A percentile compares a stretch with the other conserved stretches of the same genome.
These are phyloP conservation scores for Candida sojae DNA, from an alignment of 1,139 yeast genomes.

Conservation along the genomic window DNA sequence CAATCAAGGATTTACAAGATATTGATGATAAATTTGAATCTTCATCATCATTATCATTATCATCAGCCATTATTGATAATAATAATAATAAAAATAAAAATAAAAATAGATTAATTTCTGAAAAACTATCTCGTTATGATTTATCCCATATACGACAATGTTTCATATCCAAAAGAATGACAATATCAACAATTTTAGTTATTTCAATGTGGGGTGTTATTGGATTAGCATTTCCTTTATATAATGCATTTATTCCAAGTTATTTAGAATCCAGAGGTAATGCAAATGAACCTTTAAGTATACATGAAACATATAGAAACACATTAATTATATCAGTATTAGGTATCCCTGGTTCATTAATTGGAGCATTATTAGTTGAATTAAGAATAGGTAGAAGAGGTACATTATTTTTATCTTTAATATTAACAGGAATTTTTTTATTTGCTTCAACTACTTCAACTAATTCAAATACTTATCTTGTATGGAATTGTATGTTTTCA, in stretches of 20 bases:
- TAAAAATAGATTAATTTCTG: conserved; percentile 21
- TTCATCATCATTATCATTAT: not conserved
- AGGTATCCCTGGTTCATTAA: conserved; percentile 43
- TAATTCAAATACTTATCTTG: conserved; percentile 38
- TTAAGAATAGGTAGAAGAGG: conserved; percentile 44
- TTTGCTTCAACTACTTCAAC: conserved; percentile 46
- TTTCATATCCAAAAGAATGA: conserved; percentile 33
- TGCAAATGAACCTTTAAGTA: conserved; percentile 34
- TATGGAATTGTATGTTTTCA: conserved; percentile 47
- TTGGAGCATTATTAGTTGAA: conserved; percentile 43
- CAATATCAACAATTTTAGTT: conserved; percentile 35
- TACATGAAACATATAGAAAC: conserved; percentile 39
- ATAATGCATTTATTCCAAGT: conserved; percentile 45
- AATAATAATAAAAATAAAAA: conserved; percentile 2
- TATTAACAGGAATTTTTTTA: conserved; percentile 41
- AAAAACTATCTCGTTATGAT: conserved; percentile 29
- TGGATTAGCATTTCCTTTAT: conserved; percentile 48
- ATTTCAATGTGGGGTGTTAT: conserved; percentile 45
- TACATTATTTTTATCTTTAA: conserved; percentile 30
- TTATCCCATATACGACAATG: conserved; percentile 35
- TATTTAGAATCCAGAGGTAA: conserved; percentile 36
- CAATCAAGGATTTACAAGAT: conserved; percentile 31
- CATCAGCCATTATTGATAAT: not conserved
- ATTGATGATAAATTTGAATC: conserved; percentile 25
- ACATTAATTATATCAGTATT: conserved; percentile 42